Conservation (phyloP, 371 early-diverging fungal genomes). For the Zopfochytrium polystomum region DNA sequence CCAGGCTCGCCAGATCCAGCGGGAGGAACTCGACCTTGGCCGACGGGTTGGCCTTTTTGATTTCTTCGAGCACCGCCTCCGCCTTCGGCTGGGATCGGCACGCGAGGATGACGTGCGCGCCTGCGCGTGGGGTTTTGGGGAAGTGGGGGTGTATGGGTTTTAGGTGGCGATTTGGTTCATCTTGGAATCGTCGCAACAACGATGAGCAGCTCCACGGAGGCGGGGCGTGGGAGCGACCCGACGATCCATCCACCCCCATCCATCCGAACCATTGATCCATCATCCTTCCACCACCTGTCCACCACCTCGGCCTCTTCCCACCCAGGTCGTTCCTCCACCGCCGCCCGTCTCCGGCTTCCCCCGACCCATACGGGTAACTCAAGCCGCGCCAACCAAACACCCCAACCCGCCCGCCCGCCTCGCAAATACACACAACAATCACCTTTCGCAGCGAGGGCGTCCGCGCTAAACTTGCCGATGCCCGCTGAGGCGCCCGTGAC, state of each 20-base stretch:
- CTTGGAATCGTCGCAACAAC: neutral
- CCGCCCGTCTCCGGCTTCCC: no score
- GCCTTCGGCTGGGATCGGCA: conserved; percentile 20
- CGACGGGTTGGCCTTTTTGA: conserved; percentile 1
- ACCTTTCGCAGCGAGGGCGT: conserved; percentile 17
- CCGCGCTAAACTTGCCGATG: conserved; percentile 13
- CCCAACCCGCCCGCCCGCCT: no score
- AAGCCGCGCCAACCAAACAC: no score
- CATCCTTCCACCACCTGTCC: no score
- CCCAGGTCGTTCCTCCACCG: no score
- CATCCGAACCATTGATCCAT: no score
- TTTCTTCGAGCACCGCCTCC: conserved; percentile 2
- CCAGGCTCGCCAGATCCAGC: no score
- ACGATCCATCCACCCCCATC: no score
- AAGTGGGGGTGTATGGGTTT: neutral
- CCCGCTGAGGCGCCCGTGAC: conserved; percentile 36
- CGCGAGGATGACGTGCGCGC: conserved; percentile 17
- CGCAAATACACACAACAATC: neutral
- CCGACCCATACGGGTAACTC: no score
- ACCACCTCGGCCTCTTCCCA: no score
- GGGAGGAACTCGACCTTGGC: conserved; percentile 46
- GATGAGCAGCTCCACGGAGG: neutral
- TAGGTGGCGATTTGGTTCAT: neutral
- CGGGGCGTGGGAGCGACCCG: no score
- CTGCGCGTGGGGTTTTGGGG: no score